Base-by-base conservation (phyloP, 2,329 filamentous ascomycete genomes). In the Cordyceps tenuipes region DNA sequence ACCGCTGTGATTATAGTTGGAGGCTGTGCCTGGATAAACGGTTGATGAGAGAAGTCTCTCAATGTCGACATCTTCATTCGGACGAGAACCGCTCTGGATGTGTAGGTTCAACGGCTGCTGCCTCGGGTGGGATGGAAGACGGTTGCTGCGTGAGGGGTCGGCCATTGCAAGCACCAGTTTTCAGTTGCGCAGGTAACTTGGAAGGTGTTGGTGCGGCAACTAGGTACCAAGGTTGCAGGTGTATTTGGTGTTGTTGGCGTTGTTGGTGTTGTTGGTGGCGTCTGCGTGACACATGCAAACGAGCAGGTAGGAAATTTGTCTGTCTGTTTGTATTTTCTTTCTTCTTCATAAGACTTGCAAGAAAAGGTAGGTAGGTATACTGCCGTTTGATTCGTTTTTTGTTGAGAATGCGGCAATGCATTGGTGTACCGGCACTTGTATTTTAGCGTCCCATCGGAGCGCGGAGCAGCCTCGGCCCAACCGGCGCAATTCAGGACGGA, bases 11-110 rank as follows among this genome's bases (percentile, higher is more conserved):
- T 15, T 52, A 23, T 59, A 59, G n/a, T 19, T 36, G 12, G 57
- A 26, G 17, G 19, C 15, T 23, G 57, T 43, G 43, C 57, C 57
- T 8, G 57, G 57, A 26, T 59, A 59, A n/a, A 54, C 48, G 2
- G 57, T 19, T 3, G 57, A 59, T 21, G 57, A 59, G 9, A 59
- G 57, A 21, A 59, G 50, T 1, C 57, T 21, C 31, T 59, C 57
- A 31, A 59, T 59, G 31, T 59, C 57, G 49, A 36, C 1, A 2
- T 49, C 53, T 17, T 52, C 44, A 3, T 15, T 59, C 1, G 57
- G 57, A 5, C 57, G 26, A 5, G 41, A 26, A 8, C 19, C 50
- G 2, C 9, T 19, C 21, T 43, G 17, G 7, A 51, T n/a, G 46
- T 47, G 50, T 9, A 59, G 19, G 21, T 54, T n/a, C 49, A 54